Conservation (phyloP, 2,329 filamentous ascomycete genomes). For the Cadophora gregata region DNA sequence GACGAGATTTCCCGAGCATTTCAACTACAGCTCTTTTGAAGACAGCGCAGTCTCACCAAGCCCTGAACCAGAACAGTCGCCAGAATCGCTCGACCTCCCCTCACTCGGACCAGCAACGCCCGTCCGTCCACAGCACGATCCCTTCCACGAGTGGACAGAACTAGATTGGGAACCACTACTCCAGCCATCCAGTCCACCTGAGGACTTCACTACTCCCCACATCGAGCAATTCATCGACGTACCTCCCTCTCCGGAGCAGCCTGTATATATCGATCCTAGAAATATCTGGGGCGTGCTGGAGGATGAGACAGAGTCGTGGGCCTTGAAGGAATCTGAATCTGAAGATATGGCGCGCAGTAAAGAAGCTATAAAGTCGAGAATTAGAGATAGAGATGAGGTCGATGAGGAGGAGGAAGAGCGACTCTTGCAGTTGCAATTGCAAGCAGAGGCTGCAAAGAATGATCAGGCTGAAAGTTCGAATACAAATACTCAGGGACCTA, state of each 20-base stretch:
- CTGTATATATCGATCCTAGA: not conserved
- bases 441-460: not conserved
- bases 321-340: not conserved
- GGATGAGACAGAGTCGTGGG: not conserved
- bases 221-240: constrained; percentile 1
- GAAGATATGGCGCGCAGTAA: constrained; percentile 2
- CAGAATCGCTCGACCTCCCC: not conserved
- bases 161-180: not conserved
- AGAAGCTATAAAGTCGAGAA: not conserved
- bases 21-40: not conserved
- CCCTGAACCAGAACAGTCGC: not conserved
- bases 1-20: not conserved
- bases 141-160: constrained; percentile 2
- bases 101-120: not conserved
- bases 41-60: not conserved
- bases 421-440: constrained; percentile 3
- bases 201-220: not conserved
- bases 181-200: not conserved
- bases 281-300: not conserved
- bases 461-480: not conserved
- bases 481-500: not conserved
- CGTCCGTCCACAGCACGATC: not conserved
- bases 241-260: not conserved
- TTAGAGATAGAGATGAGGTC: not conserved
- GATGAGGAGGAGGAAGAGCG: constrained; percentile 8